A percentile compares a stretch with the other conserved stretches of the same genome.
Conservation (phyloP, 148 eudicot genomes). For the Chenopodium formosanum region DNA sequence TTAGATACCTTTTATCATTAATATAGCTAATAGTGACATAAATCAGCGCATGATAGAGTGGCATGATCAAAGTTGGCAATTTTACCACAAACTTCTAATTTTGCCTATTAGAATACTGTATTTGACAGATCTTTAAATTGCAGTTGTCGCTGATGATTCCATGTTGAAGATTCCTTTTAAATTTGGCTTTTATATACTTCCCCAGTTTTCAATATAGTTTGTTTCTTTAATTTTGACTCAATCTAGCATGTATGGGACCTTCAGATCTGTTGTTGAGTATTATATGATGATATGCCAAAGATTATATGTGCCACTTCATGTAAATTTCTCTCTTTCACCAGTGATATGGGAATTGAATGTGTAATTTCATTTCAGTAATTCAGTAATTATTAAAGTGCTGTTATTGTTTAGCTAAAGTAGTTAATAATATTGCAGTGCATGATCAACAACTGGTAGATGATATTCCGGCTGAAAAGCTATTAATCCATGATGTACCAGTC, state of each 20-base stretch:
- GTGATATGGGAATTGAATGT: background rate
- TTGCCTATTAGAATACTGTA: background rate
- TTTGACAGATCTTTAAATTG: too few relatives aligned
- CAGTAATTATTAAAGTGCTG: background rate
- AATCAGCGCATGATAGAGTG: background rate
- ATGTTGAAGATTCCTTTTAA: too few relatives aligned
- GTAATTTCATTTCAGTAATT: background rate
- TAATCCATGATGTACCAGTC: constrained; percentile 89
- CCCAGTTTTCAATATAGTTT: too few relatives aligned
- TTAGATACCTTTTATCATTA: too few relatives aligned
- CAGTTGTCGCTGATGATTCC: too few relatives aligned
- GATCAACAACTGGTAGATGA: constrained; percentile 85
- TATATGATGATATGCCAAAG: background rate
- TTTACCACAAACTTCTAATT: background rate
- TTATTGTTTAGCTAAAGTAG: background rate
- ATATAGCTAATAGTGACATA: background rate
- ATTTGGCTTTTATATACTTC: too few relatives aligned
- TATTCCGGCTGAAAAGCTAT: constrained; percentile 68
- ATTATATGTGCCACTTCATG: background rate
- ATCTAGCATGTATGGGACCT: too few relatives aligned
- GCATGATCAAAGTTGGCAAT: background rate
- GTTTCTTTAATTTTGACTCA: too few relatives aligned
- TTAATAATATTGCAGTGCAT: constrained; percentile 51
- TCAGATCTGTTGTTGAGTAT: too few relatives aligned
- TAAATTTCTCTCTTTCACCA: background rate